A percentile compares a stretch with the other conserved stretches of the same genome.
These are phyloP conservation scores for Mortierella sp. DNA, from an alignment of 371 early-diverging fungal genomes.

Conservation along the genomic window DNA sequence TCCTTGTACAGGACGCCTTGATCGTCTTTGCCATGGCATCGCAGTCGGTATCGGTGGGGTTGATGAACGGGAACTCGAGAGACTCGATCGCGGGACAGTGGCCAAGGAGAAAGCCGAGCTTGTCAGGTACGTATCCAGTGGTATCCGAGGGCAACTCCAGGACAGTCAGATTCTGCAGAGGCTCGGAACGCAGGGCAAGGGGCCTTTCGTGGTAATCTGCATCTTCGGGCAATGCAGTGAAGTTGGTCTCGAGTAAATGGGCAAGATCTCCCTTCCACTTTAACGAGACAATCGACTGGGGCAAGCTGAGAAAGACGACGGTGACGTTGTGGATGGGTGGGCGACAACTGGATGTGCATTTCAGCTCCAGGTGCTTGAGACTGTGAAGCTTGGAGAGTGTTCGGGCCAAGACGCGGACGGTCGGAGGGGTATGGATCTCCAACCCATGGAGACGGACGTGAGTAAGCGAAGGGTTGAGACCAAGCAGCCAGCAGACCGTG, in stretches of 20 bases:
- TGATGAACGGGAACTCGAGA: slow-evolving; percentile 5
- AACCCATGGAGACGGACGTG: neutral
- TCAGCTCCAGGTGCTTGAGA: neutral
- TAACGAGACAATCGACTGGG: neutral
- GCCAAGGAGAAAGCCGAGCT: neutral
- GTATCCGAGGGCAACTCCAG: neutral
- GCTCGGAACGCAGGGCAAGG: neutral
- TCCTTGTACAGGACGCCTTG: neutral
- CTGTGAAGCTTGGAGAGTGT: neutral
- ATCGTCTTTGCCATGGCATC: neutral
- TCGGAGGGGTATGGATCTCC: neutral
- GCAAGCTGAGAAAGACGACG: neutral
- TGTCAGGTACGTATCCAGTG: neutral
- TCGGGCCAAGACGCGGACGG: neutral
- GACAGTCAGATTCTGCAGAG: neutral
- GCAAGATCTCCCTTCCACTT: neutral
- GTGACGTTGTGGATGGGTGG: neutral
- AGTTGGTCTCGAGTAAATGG: neutral
- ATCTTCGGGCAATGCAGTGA: neutral
- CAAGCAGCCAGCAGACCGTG: neutral
- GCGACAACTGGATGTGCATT: neutral
- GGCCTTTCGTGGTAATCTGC: neutral
- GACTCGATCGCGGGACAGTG: slow-evolving; percentile 2
- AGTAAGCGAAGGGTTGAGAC: neutral
- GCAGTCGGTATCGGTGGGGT: neutral